Evolutionary conservation across 768 basidiomycete species (phyloP).

Genomic region (Rhodotorula diobovata): DNA sequence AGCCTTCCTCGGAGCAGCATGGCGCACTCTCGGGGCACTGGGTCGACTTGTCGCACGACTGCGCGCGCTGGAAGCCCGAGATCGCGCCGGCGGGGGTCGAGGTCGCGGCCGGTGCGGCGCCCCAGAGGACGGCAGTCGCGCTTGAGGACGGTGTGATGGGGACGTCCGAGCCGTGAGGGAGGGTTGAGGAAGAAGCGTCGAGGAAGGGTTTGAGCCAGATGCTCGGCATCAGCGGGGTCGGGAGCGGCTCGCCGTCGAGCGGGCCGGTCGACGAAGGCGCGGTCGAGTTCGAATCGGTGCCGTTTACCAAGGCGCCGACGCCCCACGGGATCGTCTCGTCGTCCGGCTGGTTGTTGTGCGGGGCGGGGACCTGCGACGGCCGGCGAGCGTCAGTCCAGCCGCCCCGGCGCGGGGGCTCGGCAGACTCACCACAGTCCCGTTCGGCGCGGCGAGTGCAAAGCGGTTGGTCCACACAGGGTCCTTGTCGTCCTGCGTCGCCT

Average conservation of each 20-base stretch:
- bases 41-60: neutral
- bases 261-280: neutral
- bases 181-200: neutral
- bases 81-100: neutral
- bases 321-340: slow-evolving; percentile 35
- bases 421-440: slow-evolving; percentile 11
- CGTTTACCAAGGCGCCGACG: slow-evolving; percentile 17
- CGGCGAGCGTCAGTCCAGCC: too few species aligned
- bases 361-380: slow-evolving; percentile 12
- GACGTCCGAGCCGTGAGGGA: neutral
- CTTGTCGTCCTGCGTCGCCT: slow-evolving; percentile 1
- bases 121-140: neutral
- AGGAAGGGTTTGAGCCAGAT: slow-evolving; percentile 1
- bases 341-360: slow-evolving; percentile 19
- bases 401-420: too few species aligned
- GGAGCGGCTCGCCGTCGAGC: neutral
- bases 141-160: neutral
- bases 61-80: slow-evolving; percentile 2
- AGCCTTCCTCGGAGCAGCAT: slow-evolving; percentile 30
- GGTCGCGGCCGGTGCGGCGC: neutral
- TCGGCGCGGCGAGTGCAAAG: slow-evolving; percentile 29
- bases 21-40: slow-evolving; percentile 16
- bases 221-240: too few species aligned
- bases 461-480: slow-evolving; percentile 27
- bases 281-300: neutral